These are phyloP conservation scores for Scytalidium sp. DNA, from an alignment of 2,329 filamentous ascomycete species.

Conservation along the genomic window DNA sequence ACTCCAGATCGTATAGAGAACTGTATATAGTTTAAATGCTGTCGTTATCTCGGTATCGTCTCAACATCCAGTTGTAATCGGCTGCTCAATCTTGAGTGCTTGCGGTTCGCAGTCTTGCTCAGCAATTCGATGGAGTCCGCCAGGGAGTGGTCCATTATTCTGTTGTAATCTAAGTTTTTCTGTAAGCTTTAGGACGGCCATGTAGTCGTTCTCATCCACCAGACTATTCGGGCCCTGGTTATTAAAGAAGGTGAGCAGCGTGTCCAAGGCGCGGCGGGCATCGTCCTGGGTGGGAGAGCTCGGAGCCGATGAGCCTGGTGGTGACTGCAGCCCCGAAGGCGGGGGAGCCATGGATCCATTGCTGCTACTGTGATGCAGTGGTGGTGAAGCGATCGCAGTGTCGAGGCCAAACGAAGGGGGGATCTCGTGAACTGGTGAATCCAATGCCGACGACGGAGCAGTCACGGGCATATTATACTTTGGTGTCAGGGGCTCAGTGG, in stretches of 20 bases:
- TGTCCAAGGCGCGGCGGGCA: conserved; percentile 75
- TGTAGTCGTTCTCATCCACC: conserved; percentile 73
- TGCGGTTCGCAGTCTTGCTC: conserved; percentile 27
- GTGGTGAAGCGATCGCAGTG: conserved; percentile 36
- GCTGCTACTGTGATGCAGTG: conserved; percentile 50
- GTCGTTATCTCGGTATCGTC: neutral
- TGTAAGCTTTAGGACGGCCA: conserved; percentile 76
- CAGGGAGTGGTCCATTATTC: conserved; percentile 30
- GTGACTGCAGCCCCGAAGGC: conserved; percentile 33
- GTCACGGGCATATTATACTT: conserved; percentile 41
- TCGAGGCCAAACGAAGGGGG: conserved; percentile 30
- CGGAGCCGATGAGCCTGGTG: conserved; percentile 51
- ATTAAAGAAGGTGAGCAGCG: conserved; percentile 78
- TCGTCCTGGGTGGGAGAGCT: conserved; percentile 79
- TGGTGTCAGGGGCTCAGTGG: conserved; percentile 51
- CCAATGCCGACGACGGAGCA: conserved; percentile 39
- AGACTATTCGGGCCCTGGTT: conserved; percentile 58
- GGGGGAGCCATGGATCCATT: conserved; percentile 43
- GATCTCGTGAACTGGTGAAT: conserved; percentile 48
- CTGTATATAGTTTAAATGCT: too few relatives aligned
- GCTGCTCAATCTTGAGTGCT: conserved; percentile 28
- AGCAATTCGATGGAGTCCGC: conserved; percentile 33
- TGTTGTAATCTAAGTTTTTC: conserved; percentile 76
- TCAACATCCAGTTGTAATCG: conserved; percentile 10
- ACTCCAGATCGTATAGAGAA: too few relatives aligned